These are phyloP conservation scores for Rosa chinensis DNA, from an alignment of 306 rosid species.

Conservation along the genomic window DNA sequence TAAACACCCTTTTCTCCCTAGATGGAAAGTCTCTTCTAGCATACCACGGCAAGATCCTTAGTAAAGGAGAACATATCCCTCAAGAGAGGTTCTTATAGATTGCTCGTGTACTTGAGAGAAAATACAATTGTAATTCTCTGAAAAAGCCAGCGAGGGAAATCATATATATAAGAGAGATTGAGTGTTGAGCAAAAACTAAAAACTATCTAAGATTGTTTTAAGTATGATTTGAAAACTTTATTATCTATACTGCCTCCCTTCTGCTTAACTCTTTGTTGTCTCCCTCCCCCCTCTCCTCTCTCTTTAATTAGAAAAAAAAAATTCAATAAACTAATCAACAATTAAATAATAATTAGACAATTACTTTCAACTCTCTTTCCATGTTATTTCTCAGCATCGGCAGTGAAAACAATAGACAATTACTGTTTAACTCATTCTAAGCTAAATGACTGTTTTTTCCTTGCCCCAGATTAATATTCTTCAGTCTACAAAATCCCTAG, in stretches of 20 bases:
- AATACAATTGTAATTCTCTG: neutral
- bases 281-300: neutral
- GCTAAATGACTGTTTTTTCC: neutral
- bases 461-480: neutral
- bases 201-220: neutral
- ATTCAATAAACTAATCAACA: neutral
- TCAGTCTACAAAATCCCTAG: neutral
- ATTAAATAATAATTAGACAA: neutral
- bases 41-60: neutral
- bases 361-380: neutral
- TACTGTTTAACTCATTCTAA: neutral
- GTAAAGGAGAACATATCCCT: neutral
- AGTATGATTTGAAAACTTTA: neutral
- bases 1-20: neutral
- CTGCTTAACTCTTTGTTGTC: neutral
- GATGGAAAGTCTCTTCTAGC: neutral
- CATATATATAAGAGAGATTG: neutral
- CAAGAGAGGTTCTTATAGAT: neutral
- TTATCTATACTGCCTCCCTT: neutral
- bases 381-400: neutral
- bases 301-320: neutral
- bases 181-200: neutral
- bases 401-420: neutral
- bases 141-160: neutral
- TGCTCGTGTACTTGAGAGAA: neutral